Percentiles rank a stretch among this genome's conserved stretches.
Conservation (phyloP, 331 rosid species). For the Saraca asoca region DNA sequence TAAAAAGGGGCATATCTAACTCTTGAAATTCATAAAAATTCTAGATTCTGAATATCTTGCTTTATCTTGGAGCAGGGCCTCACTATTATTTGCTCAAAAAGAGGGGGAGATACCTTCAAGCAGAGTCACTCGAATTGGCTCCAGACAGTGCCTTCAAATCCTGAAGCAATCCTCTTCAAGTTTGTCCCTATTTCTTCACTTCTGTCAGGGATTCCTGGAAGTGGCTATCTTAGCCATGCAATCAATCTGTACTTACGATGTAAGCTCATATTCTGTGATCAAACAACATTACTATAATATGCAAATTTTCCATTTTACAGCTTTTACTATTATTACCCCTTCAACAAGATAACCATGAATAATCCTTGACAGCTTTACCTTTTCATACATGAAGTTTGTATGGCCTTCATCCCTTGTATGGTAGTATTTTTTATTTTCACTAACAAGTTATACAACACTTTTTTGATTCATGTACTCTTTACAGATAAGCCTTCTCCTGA, state of each 20-base stretch:
- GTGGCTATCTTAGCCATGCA: slow-evolving; percentile 98
- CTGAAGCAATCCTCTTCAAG: slow-evolving; percentile 77
- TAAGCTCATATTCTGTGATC: slow-evolving; percentile 45
- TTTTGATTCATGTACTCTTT: slow-evolving; percentile 27
- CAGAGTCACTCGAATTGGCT: slow-evolving; percentile 85
- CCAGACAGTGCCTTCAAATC: slow-evolving; percentile 77
- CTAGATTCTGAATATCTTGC: slow-evolving; percentile 27
- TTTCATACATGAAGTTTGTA: slow-evolving; percentile 5
- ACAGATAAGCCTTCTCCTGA: slow-evolving; percentile 84
- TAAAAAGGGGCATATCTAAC: slow-evolving; percentile 28
- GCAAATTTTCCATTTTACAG: slow-evolving; percentile 17
- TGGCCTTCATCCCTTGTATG: neutral
- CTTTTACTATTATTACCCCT: slow-evolving; percentile 11
- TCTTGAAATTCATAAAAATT: slow-evolving; percentile 22
- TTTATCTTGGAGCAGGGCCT: slow-evolving; percentile 64
- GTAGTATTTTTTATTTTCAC: neutral
- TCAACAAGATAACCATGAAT: slow-evolving; percentile 17
- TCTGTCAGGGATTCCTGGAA: slow-evolving; percentile 88
- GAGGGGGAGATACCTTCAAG: slow-evolving; percentile 83
- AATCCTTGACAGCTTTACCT: slow-evolving; percentile 3
- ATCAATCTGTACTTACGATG: slow-evolving; percentile 94
- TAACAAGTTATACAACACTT: neutral
- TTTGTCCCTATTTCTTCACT: slow-evolving; percentile 89
- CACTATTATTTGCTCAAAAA: slow-evolving; percentile 66
- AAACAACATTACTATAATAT: neutral